Percentiles rank a stretch among this genome's conserved stretches.
These are phyloP conservation scores for Anacardium occidentale DNA, from an alignment of 345 rosid genomes.

Conservation along the genomic window DNA sequence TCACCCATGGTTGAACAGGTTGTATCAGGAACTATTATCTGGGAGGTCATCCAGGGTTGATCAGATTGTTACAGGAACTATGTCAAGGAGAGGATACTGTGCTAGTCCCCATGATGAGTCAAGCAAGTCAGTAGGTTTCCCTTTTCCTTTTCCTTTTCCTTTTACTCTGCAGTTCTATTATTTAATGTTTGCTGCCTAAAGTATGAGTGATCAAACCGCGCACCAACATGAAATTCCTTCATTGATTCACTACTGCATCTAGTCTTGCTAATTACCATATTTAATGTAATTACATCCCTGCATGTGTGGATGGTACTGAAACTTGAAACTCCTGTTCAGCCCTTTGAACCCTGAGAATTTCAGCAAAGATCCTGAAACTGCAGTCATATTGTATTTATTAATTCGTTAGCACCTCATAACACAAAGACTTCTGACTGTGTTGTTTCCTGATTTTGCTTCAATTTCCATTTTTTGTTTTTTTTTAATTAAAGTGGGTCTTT, in stretches of 20 bases:
- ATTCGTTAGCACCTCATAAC: neutral
- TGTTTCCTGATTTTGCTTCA: neutral
- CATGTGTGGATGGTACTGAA: too few species aligned
- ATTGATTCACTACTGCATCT: neutral
- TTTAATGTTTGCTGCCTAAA: neutral
- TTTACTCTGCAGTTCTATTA: neutral
- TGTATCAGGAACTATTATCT: neutral
- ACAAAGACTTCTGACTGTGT: neutral
- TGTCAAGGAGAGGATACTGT: neutral
- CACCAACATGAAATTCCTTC: neutral
- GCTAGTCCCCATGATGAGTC: neutral
- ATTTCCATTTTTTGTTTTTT: too few species aligned
- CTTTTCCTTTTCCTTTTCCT: neutral
- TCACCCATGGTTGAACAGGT: neutral
- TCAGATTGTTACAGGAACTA: neutral
- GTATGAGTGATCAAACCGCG: neutral
- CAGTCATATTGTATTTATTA: neutral
- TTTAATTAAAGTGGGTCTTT: too few species aligned
- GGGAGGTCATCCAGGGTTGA: neutral
- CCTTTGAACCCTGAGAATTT: too few species aligned
- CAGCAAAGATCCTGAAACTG: too few species aligned
- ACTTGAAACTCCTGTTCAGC: too few species aligned
- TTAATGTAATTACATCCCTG: slow-evolving; percentile 4
- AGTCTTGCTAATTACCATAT: neutral
- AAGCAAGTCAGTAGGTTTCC: neutral